Evolutionary conservation across 2,329 filamentous ascomycete species (phyloP).

Genomic region (Aspergillus tubingensis): DNA sequence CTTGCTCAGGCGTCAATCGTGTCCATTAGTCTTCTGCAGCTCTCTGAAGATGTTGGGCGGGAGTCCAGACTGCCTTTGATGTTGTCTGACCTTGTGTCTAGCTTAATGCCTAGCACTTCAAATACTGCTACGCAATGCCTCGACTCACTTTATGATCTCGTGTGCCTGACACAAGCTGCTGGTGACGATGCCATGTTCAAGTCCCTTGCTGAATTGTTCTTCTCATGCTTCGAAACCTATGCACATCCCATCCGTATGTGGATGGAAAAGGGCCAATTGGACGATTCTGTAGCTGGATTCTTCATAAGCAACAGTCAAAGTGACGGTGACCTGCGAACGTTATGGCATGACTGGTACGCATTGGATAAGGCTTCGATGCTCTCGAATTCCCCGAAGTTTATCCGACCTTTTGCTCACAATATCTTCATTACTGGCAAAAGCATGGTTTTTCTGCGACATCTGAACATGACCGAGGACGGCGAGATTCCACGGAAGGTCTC

Average conservation of each 20-base stretch:
- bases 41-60: slow-evolving; percentile 60
- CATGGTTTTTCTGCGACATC: slow-evolving; percentile 75
- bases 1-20: slow-evolving; percentile 56
- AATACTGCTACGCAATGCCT: slow-evolving; percentile 69
- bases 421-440: slow-evolving; percentile 90
- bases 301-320: slow-evolving; percentile 67
- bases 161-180: slow-evolving; percentile 68
- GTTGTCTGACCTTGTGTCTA: slow-evolving; percentile 64
- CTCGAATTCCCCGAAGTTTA: slow-evolving; percentile 72
- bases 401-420: slow-evolving; percentile 67
- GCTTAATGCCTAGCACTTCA: slow-evolving; percentile 49
- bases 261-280: slow-evolving; percentile 78
- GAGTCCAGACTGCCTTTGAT: slow-evolving; percentile 58
- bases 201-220: slow-evolving; percentile 69
- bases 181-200: slow-evolving; percentile 64
- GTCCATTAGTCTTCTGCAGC: slow-evolving; percentile 66
- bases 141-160: slow-evolving; percentile 73
- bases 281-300: slow-evolving; percentile 66
- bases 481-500: slow-evolving; percentile 39
- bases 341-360: slow-evolving; percentile 77
- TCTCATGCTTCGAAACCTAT: slow-evolving; percentile 80
- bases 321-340: slow-evolving; percentile 59
- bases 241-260: slow-evolving; percentile 76
- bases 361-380: slow-evolving; percentile 60
- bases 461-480: slow-evolving; percentile 52